phyloP scores from a whole-genome alignment of 768 basidiomycete genomes.

The Russula abietina region DNA sequence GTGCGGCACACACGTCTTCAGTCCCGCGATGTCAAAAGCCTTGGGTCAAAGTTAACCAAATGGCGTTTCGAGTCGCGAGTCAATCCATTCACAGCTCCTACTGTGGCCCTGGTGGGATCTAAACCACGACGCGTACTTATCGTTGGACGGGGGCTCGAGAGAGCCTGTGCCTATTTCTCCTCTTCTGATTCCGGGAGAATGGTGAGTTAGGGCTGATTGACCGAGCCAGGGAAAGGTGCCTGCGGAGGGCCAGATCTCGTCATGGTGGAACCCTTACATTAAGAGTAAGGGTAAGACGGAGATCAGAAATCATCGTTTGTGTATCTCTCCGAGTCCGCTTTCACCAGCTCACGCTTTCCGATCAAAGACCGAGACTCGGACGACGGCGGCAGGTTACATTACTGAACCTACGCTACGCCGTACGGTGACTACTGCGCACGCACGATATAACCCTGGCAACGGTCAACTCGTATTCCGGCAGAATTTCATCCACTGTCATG shows the following conservation, averaged over 20 bases:
- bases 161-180: too few species aligned
- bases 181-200: not conserved
- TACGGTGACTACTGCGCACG: not conserved
- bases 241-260: not conserved
- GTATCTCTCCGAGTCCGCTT: not conserved
- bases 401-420: too few species aligned
- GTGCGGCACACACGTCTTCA: not conserved
- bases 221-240: not conserved
- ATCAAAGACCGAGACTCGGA: not conserved
- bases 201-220: not conserved
- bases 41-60: not conserved
- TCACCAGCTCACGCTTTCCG: not conserved
- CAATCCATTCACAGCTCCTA: not conserved
- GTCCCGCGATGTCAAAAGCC: not conserved
- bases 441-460: not conserved
- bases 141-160: not conserved
- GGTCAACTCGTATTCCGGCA: not conserved
- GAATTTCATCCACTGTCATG: not conserved
- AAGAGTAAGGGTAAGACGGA: not conserved
- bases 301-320: not conserved
- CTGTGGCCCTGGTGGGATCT: not conserved
- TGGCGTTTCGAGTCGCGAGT: not conserved
- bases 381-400: too few species aligned
- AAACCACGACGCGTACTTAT: not conserved
- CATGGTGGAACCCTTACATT: not conserved